Evolutionary conservation across 345 rosid species (phyloP).

Genomic region (Corchorus capsularis): DNA sequence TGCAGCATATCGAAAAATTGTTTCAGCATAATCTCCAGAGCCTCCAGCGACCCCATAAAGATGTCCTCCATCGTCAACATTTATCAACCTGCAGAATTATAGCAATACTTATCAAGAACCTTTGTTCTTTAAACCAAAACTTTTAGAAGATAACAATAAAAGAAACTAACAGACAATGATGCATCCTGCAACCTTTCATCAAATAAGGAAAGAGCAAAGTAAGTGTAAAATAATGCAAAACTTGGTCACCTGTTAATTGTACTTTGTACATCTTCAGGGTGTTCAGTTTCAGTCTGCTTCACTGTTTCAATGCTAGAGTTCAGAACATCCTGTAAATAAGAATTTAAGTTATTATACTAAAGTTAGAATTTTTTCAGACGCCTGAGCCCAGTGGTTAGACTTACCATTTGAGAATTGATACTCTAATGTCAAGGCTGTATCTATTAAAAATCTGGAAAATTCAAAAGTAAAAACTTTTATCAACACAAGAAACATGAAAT

Average conservation of each 20-base stretch:
- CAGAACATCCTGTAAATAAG: constrained; percentile 59
- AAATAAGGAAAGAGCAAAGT: background rate
- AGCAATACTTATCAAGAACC: constrained; percentile 5
- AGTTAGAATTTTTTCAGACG: no score
- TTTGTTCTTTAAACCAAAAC: background rate
- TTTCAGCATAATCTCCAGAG: constrained; percentile 94
- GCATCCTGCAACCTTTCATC: constrained; percentile 2
- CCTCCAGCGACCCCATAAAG: constrained; percentile 90
- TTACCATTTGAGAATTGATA: no score
- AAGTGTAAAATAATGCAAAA: constrained; percentile 14
- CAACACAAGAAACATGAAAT: no score
- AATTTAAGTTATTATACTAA: background rate
- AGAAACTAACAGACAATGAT: background rate
- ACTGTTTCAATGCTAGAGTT: constrained; percentile 45
- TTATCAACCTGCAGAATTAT: constrained; percentile 56
- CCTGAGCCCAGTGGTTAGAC: no score
- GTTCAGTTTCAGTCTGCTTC: constrained; percentile 65
- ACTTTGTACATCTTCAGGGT: constrained; percentile 63
- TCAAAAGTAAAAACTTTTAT: no score
- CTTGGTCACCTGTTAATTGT: constrained; percentile 56
- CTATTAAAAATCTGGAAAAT: no score
- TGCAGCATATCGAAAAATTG: constrained; percentile 72
- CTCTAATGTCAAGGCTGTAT: no score
- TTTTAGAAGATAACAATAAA: background rate
- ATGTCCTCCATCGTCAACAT: constrained; percentile 69